Evolutionary conservation across 495 filamentous ascomycete species (phyloP), one percentile per base, ranked within the genome.

Genomic region (Pyronema domesticum): DNA sequence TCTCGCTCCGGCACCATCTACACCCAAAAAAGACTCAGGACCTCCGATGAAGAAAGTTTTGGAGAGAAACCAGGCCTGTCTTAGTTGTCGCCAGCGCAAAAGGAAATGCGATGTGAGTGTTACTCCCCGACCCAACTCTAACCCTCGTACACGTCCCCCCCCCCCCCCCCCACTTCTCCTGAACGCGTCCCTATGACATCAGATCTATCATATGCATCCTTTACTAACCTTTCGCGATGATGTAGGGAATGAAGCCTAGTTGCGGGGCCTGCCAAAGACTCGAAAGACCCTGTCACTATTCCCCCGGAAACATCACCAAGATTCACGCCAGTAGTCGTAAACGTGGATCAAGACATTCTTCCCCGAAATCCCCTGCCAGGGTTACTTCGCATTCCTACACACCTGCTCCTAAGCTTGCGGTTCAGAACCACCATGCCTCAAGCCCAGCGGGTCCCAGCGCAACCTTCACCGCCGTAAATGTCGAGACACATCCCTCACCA

Each of bases 41-140:
- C 23, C 23, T 7, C 60, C 61, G 17, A 64, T 60, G 10, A 64
- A 64, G 40, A 64, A 64, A 60, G 61, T 64, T 1, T 57, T 64
- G 15, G 61, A 64, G 37, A 54, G 61, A 6, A 64, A 64, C 51
- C 61, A 64, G 43, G 61, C 61, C 15, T 64, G 61, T 51, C 57
- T 64, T 6, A 55, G 56, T 40, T 64, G 61, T 63, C 61, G 61
- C 51, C 56, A 56, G 13, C 48, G 61, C n/a, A 64, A 64, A 47
- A 53, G 61, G 30, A 64, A 64, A 51, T 64, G 61, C 34, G 61
- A 64, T 59, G 61, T 64, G 54, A 51, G 61, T 64, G 13, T 37
- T 15, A 34, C 23, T 30, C 23, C 23, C 23, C 23, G 23, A 30
- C 23, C 23, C 23, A 30, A 30, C 23, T 30, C 52, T 30, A 30